Percentiles rank a stretch among this genome's conserved stretches.
Conservation (phyloP, 2,329 filamentous ascomycete genomes). For the Sporothrix inflata region DNA sequence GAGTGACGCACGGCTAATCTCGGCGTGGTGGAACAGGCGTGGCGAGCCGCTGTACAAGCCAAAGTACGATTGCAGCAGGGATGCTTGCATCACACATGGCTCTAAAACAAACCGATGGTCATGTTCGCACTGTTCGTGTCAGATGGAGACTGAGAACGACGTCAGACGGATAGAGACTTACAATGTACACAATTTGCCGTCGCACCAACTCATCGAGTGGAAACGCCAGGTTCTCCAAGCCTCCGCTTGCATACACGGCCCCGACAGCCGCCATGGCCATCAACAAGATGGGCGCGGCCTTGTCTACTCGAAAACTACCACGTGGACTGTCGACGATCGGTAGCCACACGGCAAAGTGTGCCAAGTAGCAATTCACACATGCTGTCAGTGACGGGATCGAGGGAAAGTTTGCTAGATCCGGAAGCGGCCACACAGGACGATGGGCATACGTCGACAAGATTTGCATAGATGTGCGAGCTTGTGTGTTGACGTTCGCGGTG, state of each 20-base stretch:
- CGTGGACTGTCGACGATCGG: conserved; percentile 19
- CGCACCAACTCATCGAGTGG: conserved; percentile 11
- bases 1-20: conserved; percentile 12
- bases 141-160: no score
- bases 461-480: conserved; percentile 13
- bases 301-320: conserved; percentile 5
- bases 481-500: background rate
- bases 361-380: conserved; percentile 12
- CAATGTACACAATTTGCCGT: conserved; percentile 4
- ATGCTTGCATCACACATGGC: conserved; percentile 17
- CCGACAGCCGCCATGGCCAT: conserved; percentile 16
- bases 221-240: conserved; percentile 1
- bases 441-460: conserved; percentile 13
- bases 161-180: no score
- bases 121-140: background rate
- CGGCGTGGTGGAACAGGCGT: conserved; percentile 2
- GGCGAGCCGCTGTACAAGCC: conserved; percentile 21
- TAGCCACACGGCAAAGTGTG: conserved; percentile 1
- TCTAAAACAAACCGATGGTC: conserved; percentile 20
- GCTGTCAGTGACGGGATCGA: conserved; percentile 5
- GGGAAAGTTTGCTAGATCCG: conserved; percentile 2
- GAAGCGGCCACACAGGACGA: conserved; percentile 11
- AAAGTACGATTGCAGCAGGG: conserved; percentile 18
- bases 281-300: conserved; percentile 5
- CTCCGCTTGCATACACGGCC: background rate